Evolutionary conservation across 495 filamentous ascomycete species (phyloP).

Genomic region (Platismatia glauca): DNA sequence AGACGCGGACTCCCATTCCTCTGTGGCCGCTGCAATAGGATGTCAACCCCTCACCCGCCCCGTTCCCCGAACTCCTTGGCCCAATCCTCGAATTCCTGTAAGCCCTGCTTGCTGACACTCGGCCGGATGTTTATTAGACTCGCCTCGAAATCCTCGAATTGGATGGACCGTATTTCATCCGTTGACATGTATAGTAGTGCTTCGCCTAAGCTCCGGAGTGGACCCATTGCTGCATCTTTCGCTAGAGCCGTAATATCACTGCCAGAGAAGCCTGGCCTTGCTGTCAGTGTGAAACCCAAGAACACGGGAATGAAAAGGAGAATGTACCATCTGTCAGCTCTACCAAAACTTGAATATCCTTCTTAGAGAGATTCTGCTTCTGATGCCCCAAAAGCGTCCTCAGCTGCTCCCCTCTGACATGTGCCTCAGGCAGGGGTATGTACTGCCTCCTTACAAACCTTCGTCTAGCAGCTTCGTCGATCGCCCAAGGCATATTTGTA

Average conservation of each 20-base stretch:
- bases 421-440: constrained; percentile 82
- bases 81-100: constrained; percentile 90
- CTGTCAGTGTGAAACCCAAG: background rate
- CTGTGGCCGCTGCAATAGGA: background rate
- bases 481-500: constrained; percentile 96
- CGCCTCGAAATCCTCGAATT: constrained; percentile 71
- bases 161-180: constrained; percentile 88
- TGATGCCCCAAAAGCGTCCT: constrained; percentile 73
- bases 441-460: constrained; percentile 93
- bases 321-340: constrained; percentile 69
- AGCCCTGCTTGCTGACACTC: constrained; percentile 75
- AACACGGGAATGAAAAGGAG: background rate
- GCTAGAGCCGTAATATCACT: constrained; percentile 95
- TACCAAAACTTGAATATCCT: constrained; percentile 71
- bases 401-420: constrained; percentile 70
- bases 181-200: constrained; percentile 80
- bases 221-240: constrained; percentile 98
- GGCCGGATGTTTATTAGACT: constrained; percentile 82
- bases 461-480: constrained; percentile 88
- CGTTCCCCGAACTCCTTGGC: constrained; percentile 86
- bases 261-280: constrained; percentile 72
- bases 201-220: constrained; percentile 83
- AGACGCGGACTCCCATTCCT: background rate
- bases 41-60: constrained; percentile 51
- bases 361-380: constrained; percentile 66